phyloP scores from a whole-genome alignment of 192 early-diverging fungal species.

The Backusella macrospora region DNA sequence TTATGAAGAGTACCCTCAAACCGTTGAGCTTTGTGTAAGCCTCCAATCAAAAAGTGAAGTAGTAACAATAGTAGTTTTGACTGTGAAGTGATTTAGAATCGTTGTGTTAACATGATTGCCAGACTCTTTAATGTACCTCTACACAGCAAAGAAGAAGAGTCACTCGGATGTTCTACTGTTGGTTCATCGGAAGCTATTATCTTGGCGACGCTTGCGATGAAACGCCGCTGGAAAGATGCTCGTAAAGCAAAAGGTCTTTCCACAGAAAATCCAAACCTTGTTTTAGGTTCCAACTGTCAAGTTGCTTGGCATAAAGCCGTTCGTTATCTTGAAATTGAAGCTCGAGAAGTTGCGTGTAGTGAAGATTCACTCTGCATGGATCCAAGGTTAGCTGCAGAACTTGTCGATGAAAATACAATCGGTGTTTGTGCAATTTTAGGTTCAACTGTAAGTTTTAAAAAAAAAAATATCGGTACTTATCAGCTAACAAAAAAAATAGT shows the following conservation, averaged over 20 bases:
- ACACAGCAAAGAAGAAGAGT: constrained; percentile 38
- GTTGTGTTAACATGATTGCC: constrained; percentile 50
- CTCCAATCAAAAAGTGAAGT: not conserved
- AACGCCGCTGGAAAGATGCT: constrained; percentile 70
- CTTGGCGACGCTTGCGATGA: constrained; percentile 77
- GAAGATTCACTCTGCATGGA: constrained; percentile 58
- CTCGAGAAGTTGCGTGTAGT: constrained; percentile 32
- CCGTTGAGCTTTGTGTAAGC: constrained; percentile 45
- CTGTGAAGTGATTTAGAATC: constrained; percentile 26
- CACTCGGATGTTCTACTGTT: constrained; percentile 71
- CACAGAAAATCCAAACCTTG: constrained; percentile 72
- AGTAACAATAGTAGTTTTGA: not conserved
- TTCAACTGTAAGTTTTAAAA: constrained; percentile 48
- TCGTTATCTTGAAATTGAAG: constrained; percentile 44
- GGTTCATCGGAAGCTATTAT: constrained; percentile 84
- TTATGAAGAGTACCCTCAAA: constrained; percentile 50
- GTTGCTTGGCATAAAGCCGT: constrained; percentile 39
- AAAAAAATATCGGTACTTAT: not conserved
- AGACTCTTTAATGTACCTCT: constrained; percentile 43
- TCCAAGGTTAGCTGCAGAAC: constrained; percentile 62
- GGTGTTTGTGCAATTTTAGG: constrained; percentile 79
- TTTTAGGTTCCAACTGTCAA: constrained; percentile 80
- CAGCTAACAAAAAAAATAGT: constrained; percentile 31
- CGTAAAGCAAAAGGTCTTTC: constrained; percentile 65
- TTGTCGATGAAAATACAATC: constrained; percentile 86